Evolutionary conservation across 768 basidiomycete species (phyloP), one percentile per base, ranked within the genome.

Genomic region (Pleurotus giganteus): DNA sequence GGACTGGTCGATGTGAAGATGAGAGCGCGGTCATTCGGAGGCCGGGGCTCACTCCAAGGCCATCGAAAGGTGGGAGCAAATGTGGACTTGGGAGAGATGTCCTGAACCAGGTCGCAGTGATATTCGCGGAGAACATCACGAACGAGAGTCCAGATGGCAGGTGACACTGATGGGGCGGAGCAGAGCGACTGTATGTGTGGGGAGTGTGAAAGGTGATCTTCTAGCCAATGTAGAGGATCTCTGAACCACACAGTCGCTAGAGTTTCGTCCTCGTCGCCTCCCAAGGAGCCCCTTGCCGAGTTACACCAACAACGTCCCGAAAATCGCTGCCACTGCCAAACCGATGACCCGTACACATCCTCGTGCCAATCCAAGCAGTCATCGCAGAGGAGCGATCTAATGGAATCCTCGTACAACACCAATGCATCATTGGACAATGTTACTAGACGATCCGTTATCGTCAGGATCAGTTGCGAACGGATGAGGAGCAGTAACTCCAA

Each of bases 251-350:
- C 58, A 57, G 62, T 58, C 50, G 65, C 58, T 46, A 50, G 49
- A 28, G 49, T 58, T 50, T 37, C 27, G 12, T 8, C 46, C 19
- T 36, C 32, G 37, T 39, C 17, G 27, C n/a, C 29, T 21, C 24
- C 23, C 12, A 46, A 13, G 19, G 26, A 21, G 43, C 53, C 54
- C 12, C n/a, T 23, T n/a, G 27, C 31, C 37, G 39, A 41, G 5
- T 62, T 54, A 61, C 82, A 83, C n/a, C 68, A 68, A 61, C 82
- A 84, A 13, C 76, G 71, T 1, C 79, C 72, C 44, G 69, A 73
- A 52, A 80, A 77, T 53, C 79, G 75, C 41, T 78, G 76, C 82
- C 82, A 84, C 43, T 77, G 71, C 63, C 77, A 81, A 7, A 82
- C 68, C 56, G 78, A 74, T 27, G 69, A 69, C 1, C 82, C 82